These are phyloP conservation scores for Cyphellophora europaea DNA, from an alignment of 2,329 filamentous ascomycete genomes.

Conservation along the genomic window DNA sequence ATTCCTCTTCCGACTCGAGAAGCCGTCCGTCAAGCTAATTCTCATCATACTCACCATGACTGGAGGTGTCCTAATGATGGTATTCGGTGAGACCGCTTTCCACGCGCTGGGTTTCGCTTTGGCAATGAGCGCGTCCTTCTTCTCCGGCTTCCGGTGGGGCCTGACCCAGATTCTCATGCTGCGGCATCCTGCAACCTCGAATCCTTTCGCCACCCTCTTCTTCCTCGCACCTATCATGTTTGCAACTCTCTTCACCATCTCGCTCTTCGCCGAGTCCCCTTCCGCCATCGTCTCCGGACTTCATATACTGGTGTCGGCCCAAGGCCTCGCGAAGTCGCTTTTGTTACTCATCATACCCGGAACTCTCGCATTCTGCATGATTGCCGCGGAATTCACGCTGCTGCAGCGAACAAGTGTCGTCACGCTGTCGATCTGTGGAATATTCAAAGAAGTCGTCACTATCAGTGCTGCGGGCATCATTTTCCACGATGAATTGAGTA, in stretches of 20 bases:
- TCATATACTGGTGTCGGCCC: conserved; percentile 51
- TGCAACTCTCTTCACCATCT: conserved; percentile 65
- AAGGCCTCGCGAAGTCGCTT: conserved; percentile 58
- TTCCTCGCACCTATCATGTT: conserved; percentile 99
- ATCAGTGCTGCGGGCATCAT: conserved; percentile 80
- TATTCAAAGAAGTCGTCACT: conserved; percentile 98
- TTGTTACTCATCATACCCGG: conserved; percentile 82
- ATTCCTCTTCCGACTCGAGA: conserved; percentile 85
- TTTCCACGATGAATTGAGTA: conserved; percentile 79
- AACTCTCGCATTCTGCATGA: conserved; percentile 90
- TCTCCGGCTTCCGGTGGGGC: conserved; percentile 95
- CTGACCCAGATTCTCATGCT: conserved; percentile 94
- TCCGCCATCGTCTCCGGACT: conserved; percentile 58
- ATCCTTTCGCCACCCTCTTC: conserved; percentile 95
- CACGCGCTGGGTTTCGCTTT: conserved; percentile 77
- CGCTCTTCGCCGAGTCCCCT: conserved; percentile 78
- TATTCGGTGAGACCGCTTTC: conserved; percentile 88
- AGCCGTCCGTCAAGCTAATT: conserved; percentile 75
- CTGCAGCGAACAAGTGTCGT: conserved; percentile 93
- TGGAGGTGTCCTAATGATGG: conserved; percentile 91
- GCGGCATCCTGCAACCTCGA: conserved; percentile 86
- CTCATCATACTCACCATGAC: conserved; percentile 89
- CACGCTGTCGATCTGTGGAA: conserved; percentile 89
- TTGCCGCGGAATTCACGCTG: conserved; percentile 87
- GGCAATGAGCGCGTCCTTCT: conserved; percentile 87